Evolutionary conservation across 1,284 basidiomycete species (phyloP), one percentile per base, ranked within the genome.

Genomic region (Tylopilus orsonianus): DNA sequence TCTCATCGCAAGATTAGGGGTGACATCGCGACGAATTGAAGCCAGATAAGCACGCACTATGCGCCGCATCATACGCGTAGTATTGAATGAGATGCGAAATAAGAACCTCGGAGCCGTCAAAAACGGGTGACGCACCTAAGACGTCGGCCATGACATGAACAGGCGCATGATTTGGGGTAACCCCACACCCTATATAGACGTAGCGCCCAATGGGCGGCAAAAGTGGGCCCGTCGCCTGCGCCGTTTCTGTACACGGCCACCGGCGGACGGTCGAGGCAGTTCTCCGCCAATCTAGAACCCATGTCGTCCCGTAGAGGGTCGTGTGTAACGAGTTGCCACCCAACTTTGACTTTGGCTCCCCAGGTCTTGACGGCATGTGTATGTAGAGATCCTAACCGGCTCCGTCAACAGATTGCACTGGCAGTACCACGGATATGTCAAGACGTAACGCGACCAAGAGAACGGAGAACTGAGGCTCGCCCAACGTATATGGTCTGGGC

Each of bases 401-500:
- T n/a, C 22, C 29, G 16, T 24, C 32, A 8, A 34, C 24, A n/a
- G 18, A 6, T 26, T 24, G 36, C 8, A 19, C 36, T 10, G 14
- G 20, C 12, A 20, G 20, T 13, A 16, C n/a, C n/a, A n/a, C n/a
- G n/a, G n/a, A n/a, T n/a, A 18, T 20, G 16, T 26, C 14, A 18
- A 19, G 26, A 39, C 50, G 41, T 53, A 51, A 51, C 26, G 16
- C 32, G 35, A 52, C 22, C 26, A 27, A 35, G 18, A 30, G 39
- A 40, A 40, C 40, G 18, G 22, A 22, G 34, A 44, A 47, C n/a
- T n/a, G n/a, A n/a, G n/a, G n/a, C n/a, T n/a, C n/a, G n/a, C n/a
- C n/a, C n/a, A n/a, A n/a, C n/a, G n/a, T n/a, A n/a, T n/a, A n/a
- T n/a, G n/a, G n/a, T n/a, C n/a, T n/a, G n/a, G n/a, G n/a, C n/a